Evolutionary conservation across 2,329 filamentous ascomycete species (phyloP).

Genomic region (Hymenoscyphus scutula): DNA sequence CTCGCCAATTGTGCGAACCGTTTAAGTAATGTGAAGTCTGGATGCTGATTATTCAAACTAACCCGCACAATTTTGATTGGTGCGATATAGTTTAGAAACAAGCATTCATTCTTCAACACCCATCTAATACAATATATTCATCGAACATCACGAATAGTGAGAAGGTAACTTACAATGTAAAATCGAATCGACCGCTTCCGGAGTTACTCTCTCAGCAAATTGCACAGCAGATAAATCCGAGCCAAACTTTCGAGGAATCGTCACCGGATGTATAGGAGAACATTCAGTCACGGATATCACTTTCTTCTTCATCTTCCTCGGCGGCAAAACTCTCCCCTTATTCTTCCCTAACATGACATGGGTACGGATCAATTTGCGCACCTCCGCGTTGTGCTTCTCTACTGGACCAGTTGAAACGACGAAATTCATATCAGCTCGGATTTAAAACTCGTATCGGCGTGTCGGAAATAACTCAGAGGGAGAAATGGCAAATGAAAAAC

Average conservation of each 20-base stretch:
- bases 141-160: too few relatives aligned
- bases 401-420: constrained; percentile 25
- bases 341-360: constrained; percentile 28
- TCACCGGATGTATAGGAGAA: background rate
- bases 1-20: too few relatives aligned
- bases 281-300: background rate
- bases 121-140: too few relatives aligned
- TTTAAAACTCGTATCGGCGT: background rate
- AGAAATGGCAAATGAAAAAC: background rate
- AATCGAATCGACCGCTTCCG: background rate
- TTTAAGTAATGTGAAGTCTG: too few relatives aligned
- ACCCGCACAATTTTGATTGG: too few relatives aligned
- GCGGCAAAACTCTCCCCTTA: constrained; percentile 31
- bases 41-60: too few relatives aligned
- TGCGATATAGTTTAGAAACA: too few relatives aligned
- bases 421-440: constrained; percentile 5
- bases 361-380: constrained; percentile 23
- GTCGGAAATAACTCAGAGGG: background rate
- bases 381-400: constrained; percentile 34
- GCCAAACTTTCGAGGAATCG: background rate
- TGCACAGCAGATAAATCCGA: background rate
- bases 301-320: constrained; percentile 39
- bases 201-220: background rate
- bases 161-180: background rate
- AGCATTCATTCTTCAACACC: too few relatives aligned